These are phyloP conservation scores for Cercospora sp. DNA, from an alignment of 2,329 filamentous ascomycete species.

Conservation along the genomic window DNA sequence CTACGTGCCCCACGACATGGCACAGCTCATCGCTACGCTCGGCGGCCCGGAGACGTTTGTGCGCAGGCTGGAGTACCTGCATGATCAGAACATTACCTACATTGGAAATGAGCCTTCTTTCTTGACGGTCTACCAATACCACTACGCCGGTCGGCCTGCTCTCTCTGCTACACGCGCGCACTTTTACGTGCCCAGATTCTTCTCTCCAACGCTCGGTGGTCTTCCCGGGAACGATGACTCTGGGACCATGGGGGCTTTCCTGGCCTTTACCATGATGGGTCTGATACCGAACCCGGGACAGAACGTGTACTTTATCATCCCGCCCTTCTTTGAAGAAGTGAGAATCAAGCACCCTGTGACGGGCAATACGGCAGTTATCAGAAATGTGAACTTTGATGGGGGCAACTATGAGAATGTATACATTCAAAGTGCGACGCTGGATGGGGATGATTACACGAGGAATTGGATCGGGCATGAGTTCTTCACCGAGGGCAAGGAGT, in stretches of 20 bases:
- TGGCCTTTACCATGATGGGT: conserved; percentile 45
- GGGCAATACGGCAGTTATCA: conserved; percentile 43
- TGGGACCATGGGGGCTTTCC: conserved; percentile 46
- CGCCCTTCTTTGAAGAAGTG: conserved; percentile 45
- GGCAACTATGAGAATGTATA: conserved; percentile 35
- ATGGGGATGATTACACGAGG: conserved; percentile 42
- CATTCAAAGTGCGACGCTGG: conserved; percentile 43
- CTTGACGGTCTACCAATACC: conserved; percentile 42
- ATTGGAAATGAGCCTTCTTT: conserved; percentile 65
- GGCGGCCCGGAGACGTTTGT: conserved; percentile 61
- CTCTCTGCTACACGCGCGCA: conserved; percentile 43
- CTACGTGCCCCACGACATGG: conserved; percentile 65
- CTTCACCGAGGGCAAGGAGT: conserved; percentile 43
- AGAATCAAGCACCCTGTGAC: conserved; percentile 40
- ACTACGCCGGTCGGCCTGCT: conserved; percentile 45
- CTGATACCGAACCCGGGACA: conserved; percentile 38
- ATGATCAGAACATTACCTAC: conserved; percentile 56
- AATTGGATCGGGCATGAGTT: conserved; percentile 49
- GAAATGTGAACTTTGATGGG: conserved; percentile 43
- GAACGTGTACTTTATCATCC: conserved; percentile 46
- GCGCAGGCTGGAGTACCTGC: conserved; percentile 61
- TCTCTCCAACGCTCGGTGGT: conserved; percentile 41
- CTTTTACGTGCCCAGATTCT: conserved; percentile 44
- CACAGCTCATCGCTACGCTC: conserved; percentile 50
- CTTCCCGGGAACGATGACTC: conserved; percentile 38